Conservation (phyloP, 2,329 filamentous ascomycete species). For the Dactylonectria estremocensis region DNA sequence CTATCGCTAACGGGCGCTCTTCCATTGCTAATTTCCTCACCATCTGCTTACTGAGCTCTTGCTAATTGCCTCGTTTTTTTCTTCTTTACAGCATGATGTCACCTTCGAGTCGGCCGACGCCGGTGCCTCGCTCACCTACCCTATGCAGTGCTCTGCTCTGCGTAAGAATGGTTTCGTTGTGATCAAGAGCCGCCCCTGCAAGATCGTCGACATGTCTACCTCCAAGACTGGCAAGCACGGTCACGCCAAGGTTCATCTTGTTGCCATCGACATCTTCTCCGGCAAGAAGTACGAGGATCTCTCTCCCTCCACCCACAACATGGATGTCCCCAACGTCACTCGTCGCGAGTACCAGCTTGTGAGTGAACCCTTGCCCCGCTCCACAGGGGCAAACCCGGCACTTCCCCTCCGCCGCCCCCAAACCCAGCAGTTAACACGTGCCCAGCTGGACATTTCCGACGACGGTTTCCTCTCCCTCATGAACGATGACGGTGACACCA, state of each 20-base stretch:
- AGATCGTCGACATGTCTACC: conserved; percentile 99
- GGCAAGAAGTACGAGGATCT: conserved; percentile 99
- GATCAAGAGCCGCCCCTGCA: conserved; percentile 99
- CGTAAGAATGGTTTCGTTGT: conserved; percentile 99
- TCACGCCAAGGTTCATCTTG: conserved; percentile 99
- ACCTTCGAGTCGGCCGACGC: conserved; percentile 95
- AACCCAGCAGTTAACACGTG: conserved; percentile 36
- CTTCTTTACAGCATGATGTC: conserved; percentile 70
- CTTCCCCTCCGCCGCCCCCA: conserved; percentile 26
- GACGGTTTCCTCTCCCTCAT: conserved; percentile 97
- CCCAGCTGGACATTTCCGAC: conserved; percentile 90
- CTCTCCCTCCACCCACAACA: conserved; percentile 97
- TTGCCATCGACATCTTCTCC: conserved; percentile 99
- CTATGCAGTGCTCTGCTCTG: conserved; percentile 99
- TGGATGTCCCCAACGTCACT: conserved; percentile 95
- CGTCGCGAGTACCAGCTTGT: conserved; percentile 96
- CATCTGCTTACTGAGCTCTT: conserved; percentile 24
- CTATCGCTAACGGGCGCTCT: conserved; percentile 20
- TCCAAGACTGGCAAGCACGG: conserved; percentile 99
- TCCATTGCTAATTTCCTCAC: conserved; percentile 5
- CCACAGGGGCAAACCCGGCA: conserved; percentile 38
- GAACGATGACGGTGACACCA: conserved; percentile 86
- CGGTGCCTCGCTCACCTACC: conserved; percentile 93
- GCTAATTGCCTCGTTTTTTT: conserved; percentile 42
- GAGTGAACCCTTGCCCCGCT: conserved; percentile 63